phyloP scores from a whole-genome alignment of 2,329 filamentous ascomycete species.

The Xylogone sp. region DNA sequence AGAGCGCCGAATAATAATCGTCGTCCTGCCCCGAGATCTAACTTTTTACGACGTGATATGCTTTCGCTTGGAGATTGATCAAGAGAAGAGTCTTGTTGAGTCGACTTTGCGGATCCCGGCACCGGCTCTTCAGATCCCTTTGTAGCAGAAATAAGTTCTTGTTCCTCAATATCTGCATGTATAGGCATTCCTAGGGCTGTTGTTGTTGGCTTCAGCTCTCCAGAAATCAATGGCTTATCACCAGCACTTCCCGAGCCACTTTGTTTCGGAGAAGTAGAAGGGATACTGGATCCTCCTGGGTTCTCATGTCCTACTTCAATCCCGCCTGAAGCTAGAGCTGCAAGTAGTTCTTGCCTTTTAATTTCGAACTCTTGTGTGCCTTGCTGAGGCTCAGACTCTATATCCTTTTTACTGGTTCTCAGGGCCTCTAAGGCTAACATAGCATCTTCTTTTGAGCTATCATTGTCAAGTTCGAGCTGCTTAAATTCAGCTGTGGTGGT shows the following conservation, averaged over 20 bases:
- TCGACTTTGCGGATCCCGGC: background rate
- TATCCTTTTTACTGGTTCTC: constrained; percentile 8
- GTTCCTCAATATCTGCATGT: background rate
- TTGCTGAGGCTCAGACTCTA: constrained; percentile 2
- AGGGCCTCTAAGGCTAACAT: constrained; percentile 15
- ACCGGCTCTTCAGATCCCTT: background rate
- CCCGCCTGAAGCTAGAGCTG: constrained; percentile 47
- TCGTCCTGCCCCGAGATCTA: constrained; percentile 59
- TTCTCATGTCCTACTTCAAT: constrained; percentile 41
- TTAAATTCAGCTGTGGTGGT: constrained; percentile 48
- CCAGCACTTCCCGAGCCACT: background rate
- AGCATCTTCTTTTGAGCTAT: constrained; percentile 19
- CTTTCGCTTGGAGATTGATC: background rate
- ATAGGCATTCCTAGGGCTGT: background rate
- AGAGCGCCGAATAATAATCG: constrained; percentile 70
- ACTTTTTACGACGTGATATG: constrained; percentile 17
- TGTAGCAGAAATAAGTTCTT: background rate
- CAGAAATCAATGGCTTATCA: background rate
- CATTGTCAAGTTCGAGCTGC: constrained; percentile 26
- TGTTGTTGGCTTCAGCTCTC: background rate
- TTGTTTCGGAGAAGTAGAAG: background rate
- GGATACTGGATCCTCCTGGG: constrained; percentile 2
- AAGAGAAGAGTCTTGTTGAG: background rate
- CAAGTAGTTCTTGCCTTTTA: constrained; percentile 46
- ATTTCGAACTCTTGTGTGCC: constrained; percentile 41